Conservation (phyloP, 192 early-diverging fungal species). For the Thamnidium elegans region DNA sequence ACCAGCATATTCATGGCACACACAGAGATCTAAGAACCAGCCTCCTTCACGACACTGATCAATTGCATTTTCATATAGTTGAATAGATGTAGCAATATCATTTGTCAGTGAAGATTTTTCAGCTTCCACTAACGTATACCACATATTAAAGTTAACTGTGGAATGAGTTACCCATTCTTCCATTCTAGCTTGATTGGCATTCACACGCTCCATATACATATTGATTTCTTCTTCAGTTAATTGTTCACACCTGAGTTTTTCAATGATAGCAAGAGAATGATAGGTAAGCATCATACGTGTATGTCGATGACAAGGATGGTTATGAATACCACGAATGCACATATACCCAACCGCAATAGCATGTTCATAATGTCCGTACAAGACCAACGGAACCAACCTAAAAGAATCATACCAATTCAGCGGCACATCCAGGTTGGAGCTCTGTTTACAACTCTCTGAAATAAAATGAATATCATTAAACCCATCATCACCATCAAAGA, state of each 20-base stretch:
- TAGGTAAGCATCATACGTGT: slow-evolving; percentile 30
- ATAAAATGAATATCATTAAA: slow-evolving; percentile 32
- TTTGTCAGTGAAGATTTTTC: slow-evolving; percentile 15
- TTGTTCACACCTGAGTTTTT: slow-evolving; percentile 12
- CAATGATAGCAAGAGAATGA: slow-evolving; percentile 26
- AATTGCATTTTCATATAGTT: slow-evolving; percentile 31
- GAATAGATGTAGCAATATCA: slow-evolving; percentile 12
- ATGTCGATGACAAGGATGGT: slow-evolving; percentile 30
- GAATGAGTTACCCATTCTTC: slow-evolving; percentile 21
- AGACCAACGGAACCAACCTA: slow-evolving; percentile 28
- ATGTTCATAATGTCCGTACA: slow-evolving; percentile 29
- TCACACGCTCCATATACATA: slow-evolving; percentile 5
- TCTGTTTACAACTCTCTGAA: slow-evolving; percentile 20
- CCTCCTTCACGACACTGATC: slow-evolving; percentile 22
- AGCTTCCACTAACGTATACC: slow-evolving; percentile 32
- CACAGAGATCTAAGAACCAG: slow-evolving; percentile 32
- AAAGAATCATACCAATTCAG: slow-evolving; percentile 34
- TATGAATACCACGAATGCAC: slow-evolving; percentile 18
- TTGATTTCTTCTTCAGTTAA: background rate
- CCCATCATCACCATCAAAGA: slow-evolving; percentile 35
- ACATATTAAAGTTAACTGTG: slow-evolving; percentile 17
- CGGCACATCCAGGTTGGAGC: slow-evolving; percentile 21
- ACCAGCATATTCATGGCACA: slow-evolving; percentile 33
- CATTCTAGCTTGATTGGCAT: slow-evolving; percentile 17
- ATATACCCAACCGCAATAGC: slow-evolving; percentile 19